Evolutionary conservation across 2,329 filamentous ascomycete species (phyloP).

Genomic region (Ophiostoma angusticollis): DNA sequence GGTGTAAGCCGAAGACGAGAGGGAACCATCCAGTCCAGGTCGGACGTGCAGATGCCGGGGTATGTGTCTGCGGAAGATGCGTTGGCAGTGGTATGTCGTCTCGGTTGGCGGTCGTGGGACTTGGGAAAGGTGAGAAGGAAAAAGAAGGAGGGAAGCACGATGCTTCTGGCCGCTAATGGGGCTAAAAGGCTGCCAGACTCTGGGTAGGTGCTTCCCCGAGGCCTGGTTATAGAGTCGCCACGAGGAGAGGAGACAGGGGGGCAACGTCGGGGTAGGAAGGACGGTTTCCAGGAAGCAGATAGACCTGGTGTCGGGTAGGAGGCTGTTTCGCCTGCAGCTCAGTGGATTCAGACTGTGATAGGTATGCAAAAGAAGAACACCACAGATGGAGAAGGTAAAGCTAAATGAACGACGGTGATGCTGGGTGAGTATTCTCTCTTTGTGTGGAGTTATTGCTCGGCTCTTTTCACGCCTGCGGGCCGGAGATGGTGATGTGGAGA

Average conservation of each 20-base stretch:
- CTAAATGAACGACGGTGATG: too few species aligned
- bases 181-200: background rate
- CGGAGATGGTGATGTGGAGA: too few species aligned
- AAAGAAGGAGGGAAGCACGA: constrained; percentile 1
- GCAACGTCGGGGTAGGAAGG: background rate
- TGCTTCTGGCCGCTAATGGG: constrained; percentile 1
- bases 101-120: constrained; percentile 4
- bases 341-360: too few species aligned
- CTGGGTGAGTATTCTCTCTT: too few species aligned
- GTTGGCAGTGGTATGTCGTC: constrained; percentile 3
- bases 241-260: background rate
- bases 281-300: background rate
- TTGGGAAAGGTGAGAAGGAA: background rate
- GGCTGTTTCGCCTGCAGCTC: too few species aligned
- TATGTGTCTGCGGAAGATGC: constrained; percentile 3
- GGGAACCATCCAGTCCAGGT: background rate
- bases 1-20: constrained; percentile 1
- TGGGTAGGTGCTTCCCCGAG: constrained; percentile 7
- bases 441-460: too few species aligned
- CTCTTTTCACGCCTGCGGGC: too few species aligned
- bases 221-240: constrained; percentile 3
- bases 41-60: background rate
- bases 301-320: too few species aligned
- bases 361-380: background rate
- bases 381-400: too few species aligned